Percentiles rank a stretch among this genome's conserved stretches.
phyloP scores from a whole-genome alignment of 345 rosid species.

The Punica granatum region DNA sequence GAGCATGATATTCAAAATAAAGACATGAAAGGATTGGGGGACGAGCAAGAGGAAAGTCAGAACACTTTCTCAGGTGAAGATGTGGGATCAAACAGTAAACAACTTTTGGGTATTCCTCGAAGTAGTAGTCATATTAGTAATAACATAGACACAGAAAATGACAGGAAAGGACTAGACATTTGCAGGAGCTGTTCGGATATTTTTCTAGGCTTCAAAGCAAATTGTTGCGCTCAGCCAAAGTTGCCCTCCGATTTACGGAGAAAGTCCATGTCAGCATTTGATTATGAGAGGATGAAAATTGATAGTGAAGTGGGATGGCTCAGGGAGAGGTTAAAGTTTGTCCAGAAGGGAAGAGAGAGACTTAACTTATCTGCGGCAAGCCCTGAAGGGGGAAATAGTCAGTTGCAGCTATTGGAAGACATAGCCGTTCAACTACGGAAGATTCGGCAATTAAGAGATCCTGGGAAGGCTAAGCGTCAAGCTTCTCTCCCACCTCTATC shows the following conservation, averaged over 20 bases:
- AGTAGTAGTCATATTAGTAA: background rate
- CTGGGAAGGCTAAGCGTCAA: slow-evolving; percentile 30
- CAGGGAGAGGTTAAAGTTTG: slow-evolving; percentile 34
- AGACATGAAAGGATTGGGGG: background rate
- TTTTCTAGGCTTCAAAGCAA: slow-evolving; percentile 13
- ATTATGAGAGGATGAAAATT: slow-evolving; percentile 31
- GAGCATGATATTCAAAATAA: too few relatives aligned
- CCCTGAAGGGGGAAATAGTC: slow-evolving; percentile 28
- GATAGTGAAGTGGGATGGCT: slow-evolving; percentile 51
- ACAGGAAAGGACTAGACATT: slow-evolving; percentile 18
- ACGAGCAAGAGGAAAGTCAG: background rate
- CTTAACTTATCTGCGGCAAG: slow-evolving; percentile 25
- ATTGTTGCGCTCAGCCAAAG: slow-evolving; percentile 11
- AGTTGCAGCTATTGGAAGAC: slow-evolving; percentile 45
- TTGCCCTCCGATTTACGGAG: slow-evolving; percentile 14
- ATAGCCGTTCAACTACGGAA: slow-evolving; percentile 36
- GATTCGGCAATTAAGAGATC: slow-evolving; percentile 31
- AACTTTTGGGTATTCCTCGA: background rate
- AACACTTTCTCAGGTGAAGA: background rate
- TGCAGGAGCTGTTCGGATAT: slow-evolving; percentile 26
- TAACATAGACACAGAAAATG: background rate
- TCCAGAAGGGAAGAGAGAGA: slow-evolving; percentile 36
- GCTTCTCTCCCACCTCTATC: slow-evolving; percentile 43
- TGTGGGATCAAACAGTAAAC: background rate
- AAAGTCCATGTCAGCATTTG: slow-evolving; percentile 35